Base-by-base conservation (phyloP, 345 rosid genomes). In the Limnanthes douglasii region DNA sequence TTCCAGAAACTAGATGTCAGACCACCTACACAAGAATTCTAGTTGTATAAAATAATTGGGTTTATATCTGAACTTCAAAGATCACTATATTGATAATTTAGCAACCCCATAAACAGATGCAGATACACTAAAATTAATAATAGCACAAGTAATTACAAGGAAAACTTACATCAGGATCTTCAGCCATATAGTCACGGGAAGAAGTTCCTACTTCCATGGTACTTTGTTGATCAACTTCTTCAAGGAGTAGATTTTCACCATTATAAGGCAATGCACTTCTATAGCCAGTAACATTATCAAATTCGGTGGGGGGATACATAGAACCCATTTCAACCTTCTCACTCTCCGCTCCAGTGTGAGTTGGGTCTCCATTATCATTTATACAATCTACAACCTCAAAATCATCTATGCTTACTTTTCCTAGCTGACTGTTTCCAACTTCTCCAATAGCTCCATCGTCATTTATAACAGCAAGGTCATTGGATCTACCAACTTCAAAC, bases 121-220 rank as follows among this genome's bases (percentile, higher is more conserved):
- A 22, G 36, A 47, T 10, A 21, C 34, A 53, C 21, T 19, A 40
- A 14, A 18, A 18, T 21, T 2, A 37, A 10, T 18, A 24, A 3
- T n/a, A n/a, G n/a, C n/a, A n/a, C n/a, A n/a, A 26, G 30, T 8
- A 2, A 26, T 8, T 2, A 6, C 5, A 17, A 3, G 11, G 5
- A 19, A 22, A 36, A 64, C 81, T 68, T 75, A 75, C 95, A 37
- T 34, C 48, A 33, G 21, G 41, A 54, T 70, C 54, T 43, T 43
- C 64, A 30, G 15, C 28, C 43, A 48, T 13, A 54, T 37, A 45
- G 46, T 50, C 61, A 4, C 41, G 29, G 47, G 40, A 43, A 49
- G 48, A 16, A 21, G 34, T 28, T 38, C 48, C 78, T 24, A 20
- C 46, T 55, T 61, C 64, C 43, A 18, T 41, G 46, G 42, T 54